Conservation (phyloP, 2,329 filamentous ascomycete species). For the Claviceps sp. region DNA sequence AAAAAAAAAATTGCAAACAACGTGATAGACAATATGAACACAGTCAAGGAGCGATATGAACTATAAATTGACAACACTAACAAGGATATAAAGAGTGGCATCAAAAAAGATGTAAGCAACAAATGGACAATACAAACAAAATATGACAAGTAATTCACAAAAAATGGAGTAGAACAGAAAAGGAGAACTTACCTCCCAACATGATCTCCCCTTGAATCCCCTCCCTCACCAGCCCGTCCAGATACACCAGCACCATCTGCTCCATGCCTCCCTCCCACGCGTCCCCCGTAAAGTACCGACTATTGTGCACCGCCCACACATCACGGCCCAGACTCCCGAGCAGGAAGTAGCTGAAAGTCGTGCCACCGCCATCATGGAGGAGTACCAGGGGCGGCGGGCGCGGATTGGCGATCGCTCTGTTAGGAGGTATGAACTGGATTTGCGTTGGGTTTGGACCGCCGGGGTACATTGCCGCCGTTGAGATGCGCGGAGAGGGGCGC, state of each 20-base stretch:
- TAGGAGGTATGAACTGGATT: conserved; percentile 10
- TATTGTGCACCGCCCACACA: conserved; percentile 19
- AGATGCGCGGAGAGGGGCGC: too few relatives aligned
- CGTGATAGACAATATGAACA: too few relatives aligned
- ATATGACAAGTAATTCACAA: too few relatives aligned
- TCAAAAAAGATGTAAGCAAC: too few relatives aligned
- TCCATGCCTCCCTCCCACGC: conserved; percentile 16
- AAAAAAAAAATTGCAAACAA: too few relatives aligned
- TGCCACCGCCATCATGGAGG: conserved; percentile 20
- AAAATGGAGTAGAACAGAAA: neutral
- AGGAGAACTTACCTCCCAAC: conserved; percentile 11
- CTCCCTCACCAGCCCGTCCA: conserved; percentile 11
- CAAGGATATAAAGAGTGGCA: too few relatives aligned
- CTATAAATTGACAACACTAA: too few relatives aligned
- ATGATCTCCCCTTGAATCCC: conserved; percentile 14
- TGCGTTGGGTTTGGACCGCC: conserved; percentile 14
- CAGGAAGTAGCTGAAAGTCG: conserved; percentile 17
- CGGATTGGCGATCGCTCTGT: conserved; percentile 7
- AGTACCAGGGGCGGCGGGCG: conserved; percentile 13
- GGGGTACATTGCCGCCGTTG: conserved; percentile 7
- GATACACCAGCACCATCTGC: conserved; percentile 17
- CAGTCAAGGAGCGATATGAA: too few relatives aligned
- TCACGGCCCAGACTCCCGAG: conserved; percentile 15
- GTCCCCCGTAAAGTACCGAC: conserved; percentile 13
- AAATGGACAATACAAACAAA: too few relatives aligned